Evolutionary conservation across 1,139 yeast genomes (phyloP).

Genomic region (Kluyveromyces marxianus): DNA sequence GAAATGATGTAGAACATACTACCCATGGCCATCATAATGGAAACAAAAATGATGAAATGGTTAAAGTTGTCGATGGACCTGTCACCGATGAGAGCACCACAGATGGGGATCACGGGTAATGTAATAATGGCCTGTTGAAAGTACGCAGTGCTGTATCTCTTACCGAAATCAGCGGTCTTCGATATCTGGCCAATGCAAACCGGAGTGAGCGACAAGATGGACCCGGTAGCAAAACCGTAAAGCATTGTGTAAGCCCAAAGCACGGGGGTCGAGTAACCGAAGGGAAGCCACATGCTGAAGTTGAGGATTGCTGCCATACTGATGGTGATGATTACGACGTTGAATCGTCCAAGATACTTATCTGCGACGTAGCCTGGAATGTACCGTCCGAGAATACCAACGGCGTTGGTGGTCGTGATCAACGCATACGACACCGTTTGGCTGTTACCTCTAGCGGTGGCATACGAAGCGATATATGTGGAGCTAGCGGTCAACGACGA

Average conservation of each 20-base stretch:
- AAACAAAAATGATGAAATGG: slow-evolving; percentile 22
- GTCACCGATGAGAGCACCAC: slow-evolving; percentile 40
- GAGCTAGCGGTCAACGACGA: slow-evolving; percentile 43
- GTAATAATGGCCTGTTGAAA: slow-evolving; percentile 36
- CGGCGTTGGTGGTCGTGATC: slow-evolving; percentile 50
- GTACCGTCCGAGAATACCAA: slow-evolving; percentile 53
- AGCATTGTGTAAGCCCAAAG: slow-evolving; percentile 32
- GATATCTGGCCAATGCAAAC: slow-evolving; percentile 46
- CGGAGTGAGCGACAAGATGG: slow-evolving; percentile 39
- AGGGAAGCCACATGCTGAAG: slow-evolving; percentile 31
- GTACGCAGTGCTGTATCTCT: slow-evolving; percentile 40
- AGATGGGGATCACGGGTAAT: slow-evolving; percentile 39
- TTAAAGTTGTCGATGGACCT: slow-evolving; percentile 13
- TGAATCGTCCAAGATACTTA: slow-evolving; percentile 48
- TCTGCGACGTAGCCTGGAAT: slow-evolving; percentile 50
- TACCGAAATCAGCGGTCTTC: slow-evolving; percentile 43
- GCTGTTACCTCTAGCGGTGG: slow-evolving; percentile 44
- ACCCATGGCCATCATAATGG: slow-evolving; percentile 24
- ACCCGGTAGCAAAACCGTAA: slow-evolving; percentile 33
- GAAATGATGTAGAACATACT: slow-evolving; percentile 26
- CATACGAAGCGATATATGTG: slow-evolving; percentile 51
- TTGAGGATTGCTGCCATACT: slow-evolving; percentile 34
- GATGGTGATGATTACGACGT: slow-evolving; percentile 41
- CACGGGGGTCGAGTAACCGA: slow-evolving; percentile 27
- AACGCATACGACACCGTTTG: slow-evolving; percentile 46